A percentile compares a stretch with the other conserved stretches of the same genome.
Evolutionary conservation across 257 asterid genomes (phyloP).

Genomic region (Nicotiana obtusifolia): DNA sequence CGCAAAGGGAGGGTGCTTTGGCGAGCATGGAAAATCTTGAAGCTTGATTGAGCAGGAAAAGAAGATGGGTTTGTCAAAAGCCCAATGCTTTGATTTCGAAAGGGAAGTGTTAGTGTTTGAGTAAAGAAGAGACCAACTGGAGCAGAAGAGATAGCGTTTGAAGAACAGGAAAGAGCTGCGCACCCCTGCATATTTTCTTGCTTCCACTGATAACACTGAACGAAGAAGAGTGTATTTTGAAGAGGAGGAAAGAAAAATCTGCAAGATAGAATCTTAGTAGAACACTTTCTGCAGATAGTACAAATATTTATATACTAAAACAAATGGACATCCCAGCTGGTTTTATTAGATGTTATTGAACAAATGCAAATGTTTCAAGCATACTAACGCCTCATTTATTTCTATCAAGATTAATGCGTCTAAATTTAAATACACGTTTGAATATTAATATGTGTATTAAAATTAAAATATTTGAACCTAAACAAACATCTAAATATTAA

Average conservation of each 20-base stretch:
- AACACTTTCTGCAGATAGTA: not conserved
- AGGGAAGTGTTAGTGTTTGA: constrained; percentile 4
- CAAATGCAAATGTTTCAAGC: too few species aligned
- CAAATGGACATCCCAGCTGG: too few species aligned
- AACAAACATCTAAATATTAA: too few species aligned
- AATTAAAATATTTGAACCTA: too few species aligned
- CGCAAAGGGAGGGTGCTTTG: constrained; percentile 20
- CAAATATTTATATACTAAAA: not conserved
- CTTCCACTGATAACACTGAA: not conserved
- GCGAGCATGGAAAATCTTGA: constrained; percentile 19
- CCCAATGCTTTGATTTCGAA: constrained; percentile 15
- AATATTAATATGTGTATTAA: too few species aligned
- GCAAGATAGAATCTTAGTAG: not conserved
- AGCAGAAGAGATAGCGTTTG: constrained; percentile 16
- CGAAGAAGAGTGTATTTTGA: not conserved
- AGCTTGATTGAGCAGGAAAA: constrained; percentile 18
- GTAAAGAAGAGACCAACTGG: not conserved
- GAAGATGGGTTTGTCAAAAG: constrained; percentile 10
- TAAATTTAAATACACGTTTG: too few species aligned
- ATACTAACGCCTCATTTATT: too few species aligned
- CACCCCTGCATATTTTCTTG: constrained; percentile 36
- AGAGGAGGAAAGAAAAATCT: not conserved
- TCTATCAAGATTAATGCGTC: too few species aligned
- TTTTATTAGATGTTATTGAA: too few species aligned
- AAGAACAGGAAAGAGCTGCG: constrained; percentile 35